A percentile compares a stretch with the other conserved stretches of the same genome.
These are phyloP conservation scores for Plantago coronopus DNA, from an alignment of 305 asterid species.

Conservation along the genomic window DNA sequence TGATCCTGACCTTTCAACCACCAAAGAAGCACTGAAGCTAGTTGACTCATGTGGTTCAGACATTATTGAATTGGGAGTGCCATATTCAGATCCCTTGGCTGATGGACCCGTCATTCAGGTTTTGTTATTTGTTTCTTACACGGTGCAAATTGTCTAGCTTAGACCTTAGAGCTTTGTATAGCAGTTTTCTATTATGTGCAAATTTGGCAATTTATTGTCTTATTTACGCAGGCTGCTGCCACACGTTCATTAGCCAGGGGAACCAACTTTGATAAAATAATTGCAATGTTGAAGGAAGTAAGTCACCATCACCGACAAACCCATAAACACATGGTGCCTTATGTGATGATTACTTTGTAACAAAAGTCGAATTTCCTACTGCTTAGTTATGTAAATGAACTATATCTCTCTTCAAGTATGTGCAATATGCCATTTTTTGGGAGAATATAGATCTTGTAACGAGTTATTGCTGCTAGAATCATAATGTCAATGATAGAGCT, in stretches of 20 bases:
- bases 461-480: slow-evolving; percentile 1
- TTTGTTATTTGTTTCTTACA: not conserved
- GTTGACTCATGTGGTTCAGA: slow-evolving; percentile 90
- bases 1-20: slow-evolving; percentile 85
- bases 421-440: not conserved
- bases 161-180: not conserved
- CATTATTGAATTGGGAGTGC: slow-evolving; percentile 87
- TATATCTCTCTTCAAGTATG: too few species aligned
- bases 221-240: slow-evolving; percentile 67
- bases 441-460: not conserved
- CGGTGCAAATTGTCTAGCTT: not conserved
- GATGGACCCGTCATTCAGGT: slow-evolving; percentile 99
- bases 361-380: slow-evolving; percentile 4
- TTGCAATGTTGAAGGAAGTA: slow-evolving; percentile 87
- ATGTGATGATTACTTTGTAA: slow-evolving; percentile 4
- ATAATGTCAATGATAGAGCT: not conserved
- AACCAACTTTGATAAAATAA: slow-evolving; percentile 62
- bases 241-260: slow-evolving; percentile 76
- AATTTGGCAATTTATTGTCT: slow-evolving; percentile 4
- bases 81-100: slow-evolving; percentile 95
- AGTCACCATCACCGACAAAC: slow-evolving; percentile 20
- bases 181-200: slow-evolving; percentile 5
- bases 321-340: slow-evolving; percentile 3
- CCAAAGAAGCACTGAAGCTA: slow-evolving; percentile 83
- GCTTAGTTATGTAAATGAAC: not conserved